Percentiles rank a stretch among this genome's conserved stretches.
Evolutionary conservation across 441 rosid genomes (phyloP).

Genomic region (Erodium moschatum): DNA sequence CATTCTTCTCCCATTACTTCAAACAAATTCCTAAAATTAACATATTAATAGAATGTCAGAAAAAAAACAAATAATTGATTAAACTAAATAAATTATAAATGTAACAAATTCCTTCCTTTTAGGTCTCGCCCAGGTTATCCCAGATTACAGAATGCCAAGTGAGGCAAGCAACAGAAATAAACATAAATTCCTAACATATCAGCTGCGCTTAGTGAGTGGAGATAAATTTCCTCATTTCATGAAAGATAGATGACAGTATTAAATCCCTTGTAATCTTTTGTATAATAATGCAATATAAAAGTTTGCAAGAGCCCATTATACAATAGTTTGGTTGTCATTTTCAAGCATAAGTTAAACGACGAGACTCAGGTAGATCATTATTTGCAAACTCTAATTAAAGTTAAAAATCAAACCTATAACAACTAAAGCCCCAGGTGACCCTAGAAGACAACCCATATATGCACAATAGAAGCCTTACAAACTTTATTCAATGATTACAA

Average conservation of each 20-base stretch:
- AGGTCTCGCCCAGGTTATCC: not conserved
- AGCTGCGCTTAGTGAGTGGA: not conserved
- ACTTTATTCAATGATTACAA: not conserved
- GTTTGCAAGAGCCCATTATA: conserved; percentile 6
- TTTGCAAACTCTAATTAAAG: not conserved
- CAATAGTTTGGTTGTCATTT: conserved; percentile 5
- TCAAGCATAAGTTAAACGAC: not conserved
- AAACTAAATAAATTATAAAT: not conserved
- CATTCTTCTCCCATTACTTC: conserved; percentile 36
- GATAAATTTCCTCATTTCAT: not conserved
- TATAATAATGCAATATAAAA: not conserved
- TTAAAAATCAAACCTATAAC: conserved; percentile 6
- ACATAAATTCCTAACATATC: conserved; percentile 11
- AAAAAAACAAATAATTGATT: not conserved
- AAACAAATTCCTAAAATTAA: conserved; percentile 19
- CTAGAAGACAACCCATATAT: not conserved
- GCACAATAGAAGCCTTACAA: not conserved
- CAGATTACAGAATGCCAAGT: not conserved
- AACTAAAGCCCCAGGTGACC: conserved; percentile 11
- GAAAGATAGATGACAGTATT: not conserved
- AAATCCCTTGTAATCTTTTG: not conserved
- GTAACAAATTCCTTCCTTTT: not conserved
- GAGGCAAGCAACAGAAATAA: not conserved
- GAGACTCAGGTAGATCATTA: not conserved
- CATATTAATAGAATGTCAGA: not conserved